phyloP scores from a whole-genome alignment of 345 rosid species.

The Aquilaria malaccensis region DNA sequence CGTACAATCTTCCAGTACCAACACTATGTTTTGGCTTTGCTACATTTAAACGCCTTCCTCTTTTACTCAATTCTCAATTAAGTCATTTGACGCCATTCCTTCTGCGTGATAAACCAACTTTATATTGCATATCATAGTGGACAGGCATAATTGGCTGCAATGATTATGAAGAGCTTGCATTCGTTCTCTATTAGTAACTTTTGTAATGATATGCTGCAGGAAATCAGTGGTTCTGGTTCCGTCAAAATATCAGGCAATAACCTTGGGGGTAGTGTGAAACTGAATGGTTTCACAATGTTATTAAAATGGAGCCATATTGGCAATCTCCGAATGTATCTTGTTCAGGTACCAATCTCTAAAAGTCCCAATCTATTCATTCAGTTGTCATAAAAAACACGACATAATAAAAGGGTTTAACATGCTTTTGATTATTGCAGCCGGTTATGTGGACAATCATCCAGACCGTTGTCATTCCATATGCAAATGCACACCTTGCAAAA shows the following conservation, averaged over 20 bases:
- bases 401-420: neutral
- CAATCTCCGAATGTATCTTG: slow-evolving; percentile 60
- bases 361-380: neutral
- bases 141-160: too few species aligned
- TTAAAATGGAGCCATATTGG: slow-evolving; percentile 90
- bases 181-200: neutral
- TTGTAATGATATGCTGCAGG: slow-evolving; percentile 32
- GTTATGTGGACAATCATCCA: slow-evolving; percentile 80
- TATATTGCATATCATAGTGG: too few species aligned
- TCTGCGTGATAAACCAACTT: too few species aligned
- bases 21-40: too few species aligned
- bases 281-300: slow-evolving; percentile 70
- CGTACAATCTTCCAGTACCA: too few species aligned
- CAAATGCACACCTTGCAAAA: slow-evolving; percentile 56
- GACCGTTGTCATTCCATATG: slow-evolving; percentile 78
- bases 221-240: slow-evolving; percentile 57
- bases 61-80: too few species aligned
- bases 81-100: too few species aligned
- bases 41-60: too few species aligned
- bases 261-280: slow-evolving; percentile 70
- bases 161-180: too few species aligned
- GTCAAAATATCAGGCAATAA: slow-evolving; percentile 66
- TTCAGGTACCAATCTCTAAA: slow-evolving; percentile 49
- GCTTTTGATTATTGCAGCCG: slow-evolving; percentile 46
- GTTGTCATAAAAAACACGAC: neutral